phyloP scores from a whole-genome alignment of 345 rosid species.

The Psidium guajava region DNA sequence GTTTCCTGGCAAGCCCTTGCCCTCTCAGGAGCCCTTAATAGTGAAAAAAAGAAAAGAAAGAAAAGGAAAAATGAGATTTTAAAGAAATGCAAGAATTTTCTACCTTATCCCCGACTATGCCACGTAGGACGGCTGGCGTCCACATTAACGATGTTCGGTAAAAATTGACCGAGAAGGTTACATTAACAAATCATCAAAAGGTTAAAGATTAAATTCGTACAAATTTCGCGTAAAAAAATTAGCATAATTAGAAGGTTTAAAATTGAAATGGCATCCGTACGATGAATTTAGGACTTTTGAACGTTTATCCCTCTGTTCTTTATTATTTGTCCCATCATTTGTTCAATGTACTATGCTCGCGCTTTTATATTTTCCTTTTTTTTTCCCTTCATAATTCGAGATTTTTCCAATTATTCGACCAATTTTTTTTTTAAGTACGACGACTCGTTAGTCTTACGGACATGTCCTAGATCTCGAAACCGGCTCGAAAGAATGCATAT shows the following conservation, averaged over 20 bases:
- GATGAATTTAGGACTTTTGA: not conserved
- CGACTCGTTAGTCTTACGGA: not conserved
- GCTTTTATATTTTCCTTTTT: not conserved
- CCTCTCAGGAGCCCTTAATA: not conserved
- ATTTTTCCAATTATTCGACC: not conserved
- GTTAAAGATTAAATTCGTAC: too few species aligned
- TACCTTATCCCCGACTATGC: rapidly evolving
- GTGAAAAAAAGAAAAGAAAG: too few species aligned
- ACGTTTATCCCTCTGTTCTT: not conserved
- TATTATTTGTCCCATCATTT: not conserved
- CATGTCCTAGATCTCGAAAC: not conserved
- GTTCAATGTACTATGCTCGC: not conserved
- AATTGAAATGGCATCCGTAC: rapidly evolving
- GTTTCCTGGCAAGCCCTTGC: rapidly evolving
- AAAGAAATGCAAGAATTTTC: rapidly evolving
- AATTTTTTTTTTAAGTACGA: not conserved
- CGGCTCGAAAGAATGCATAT: not conserved
- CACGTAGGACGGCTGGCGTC: rapidly evolving
- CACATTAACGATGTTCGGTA: rapidly evolving
- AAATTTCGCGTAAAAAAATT: not conserved
- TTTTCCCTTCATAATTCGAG: not conserved
- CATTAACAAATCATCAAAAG: rapidly evolving
- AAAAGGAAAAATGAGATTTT: rapidly evolving
- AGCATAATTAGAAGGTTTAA: rapidly evolving
- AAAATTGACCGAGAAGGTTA: rapidly evolving